phyloP scores from a whole-genome alignment of 2,329 filamentous ascomycete species.

The Nothophaeocryptopus gaeumannii region DNA sequence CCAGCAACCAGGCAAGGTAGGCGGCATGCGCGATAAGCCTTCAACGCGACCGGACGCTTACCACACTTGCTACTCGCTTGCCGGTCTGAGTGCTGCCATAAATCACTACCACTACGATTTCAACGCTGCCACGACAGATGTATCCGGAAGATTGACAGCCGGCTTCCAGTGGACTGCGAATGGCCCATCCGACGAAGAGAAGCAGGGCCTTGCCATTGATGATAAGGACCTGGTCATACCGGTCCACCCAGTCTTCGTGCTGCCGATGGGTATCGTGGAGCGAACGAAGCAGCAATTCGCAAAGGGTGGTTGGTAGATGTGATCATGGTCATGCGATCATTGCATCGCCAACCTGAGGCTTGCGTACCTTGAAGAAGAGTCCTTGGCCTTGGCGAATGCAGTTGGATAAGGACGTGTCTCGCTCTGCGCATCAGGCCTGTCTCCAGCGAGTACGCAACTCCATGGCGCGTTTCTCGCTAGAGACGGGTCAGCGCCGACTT shows the following conservation, averaged over 20 bases:
- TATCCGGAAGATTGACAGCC: constrained; percentile 34
- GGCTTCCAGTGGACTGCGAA: constrained; percentile 47
- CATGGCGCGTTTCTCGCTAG: too few species aligned
- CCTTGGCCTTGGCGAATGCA: neutral
- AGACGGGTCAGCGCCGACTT: too few species aligned
- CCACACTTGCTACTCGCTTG: constrained; percentile 88
- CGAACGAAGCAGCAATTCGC: constrained; percentile 30
- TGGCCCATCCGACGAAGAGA: constrained; percentile 49
- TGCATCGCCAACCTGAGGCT: too few species aligned
- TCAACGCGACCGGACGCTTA: constrained; percentile 87
- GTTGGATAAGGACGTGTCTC: neutral
- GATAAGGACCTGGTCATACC: constrained; percentile 66
- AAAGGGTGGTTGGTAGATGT: constrained; percentile 15
- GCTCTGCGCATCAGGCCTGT: too few species aligned
- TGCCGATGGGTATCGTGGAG: constrained; percentile 68
- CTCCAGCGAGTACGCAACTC: too few species aligned
- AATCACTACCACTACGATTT: constrained; percentile 55
- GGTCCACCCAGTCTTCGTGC: constrained; percentile 81
- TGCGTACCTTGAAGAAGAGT: neutral
- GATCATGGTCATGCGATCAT: too few species aligned
- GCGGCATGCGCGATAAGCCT: constrained; percentile 90
- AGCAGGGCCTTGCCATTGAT: constrained; percentile 61
- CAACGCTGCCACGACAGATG: constrained; percentile 12
- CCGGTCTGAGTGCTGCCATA: constrained; percentile 79
- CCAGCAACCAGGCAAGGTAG: constrained; percentile 65